phyloP scores from a whole-genome alignment of 2,329 filamentous ascomycete genomes.

The Paecilomyces variotii region DNA sequence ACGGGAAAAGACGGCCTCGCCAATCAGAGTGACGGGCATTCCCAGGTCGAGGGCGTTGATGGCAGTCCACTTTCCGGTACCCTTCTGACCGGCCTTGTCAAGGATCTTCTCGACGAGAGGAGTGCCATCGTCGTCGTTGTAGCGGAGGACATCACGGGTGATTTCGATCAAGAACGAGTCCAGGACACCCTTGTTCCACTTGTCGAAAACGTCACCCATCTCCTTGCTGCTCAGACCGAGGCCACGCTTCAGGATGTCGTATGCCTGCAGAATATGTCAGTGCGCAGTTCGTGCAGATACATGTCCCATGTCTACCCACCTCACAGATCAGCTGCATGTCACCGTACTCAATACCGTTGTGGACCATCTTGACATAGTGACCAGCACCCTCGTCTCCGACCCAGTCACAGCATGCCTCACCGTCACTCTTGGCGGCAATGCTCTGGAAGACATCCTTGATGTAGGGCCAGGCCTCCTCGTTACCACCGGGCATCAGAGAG shows the following conservation, averaged over 20 bases:
- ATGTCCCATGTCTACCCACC: slow-evolving; percentile 47
- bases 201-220: slow-evolving; percentile 85
- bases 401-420: slow-evolving; percentile 98
- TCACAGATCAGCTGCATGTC: slow-evolving; percentile 99
- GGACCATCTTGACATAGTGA: slow-evolving; percentile 99
- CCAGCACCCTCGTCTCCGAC: slow-evolving; percentile 98
- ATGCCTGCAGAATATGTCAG: slow-evolving; percentile 56
- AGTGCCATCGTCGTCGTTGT: slow-evolving; percentile 86
- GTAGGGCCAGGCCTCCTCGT: slow-evolving; percentile 94
- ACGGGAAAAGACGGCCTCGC: slow-evolving; percentile 90
- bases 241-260: slow-evolving; percentile 99
- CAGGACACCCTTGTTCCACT: slow-evolving; percentile 98
- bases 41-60: slow-evolving; percentile 98
- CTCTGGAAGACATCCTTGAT: slow-evolving; percentile 99
- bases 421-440: slow-evolving; percentile 95
- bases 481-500: slow-evolving; percentile 97
- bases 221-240: slow-evolving; percentile 84
- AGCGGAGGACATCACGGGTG: slow-evolving; percentile 97
- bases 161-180: slow-evolving; percentile 99
- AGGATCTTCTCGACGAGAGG: slow-evolving; percentile 97
- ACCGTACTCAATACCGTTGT: slow-evolving; percentile 99
- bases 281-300: background rate
- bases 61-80: slow-evolving; percentile 99
- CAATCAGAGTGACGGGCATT: slow-evolving; percentile 97
- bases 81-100: slow-evolving; percentile 97